Percentiles rank a stretch among this genome's conserved stretches.
These are phyloP conservation scores for Nitzschia sp. DNA, from an alignment of 108 stramenopile species.

Conservation along the genomic window DNA sequence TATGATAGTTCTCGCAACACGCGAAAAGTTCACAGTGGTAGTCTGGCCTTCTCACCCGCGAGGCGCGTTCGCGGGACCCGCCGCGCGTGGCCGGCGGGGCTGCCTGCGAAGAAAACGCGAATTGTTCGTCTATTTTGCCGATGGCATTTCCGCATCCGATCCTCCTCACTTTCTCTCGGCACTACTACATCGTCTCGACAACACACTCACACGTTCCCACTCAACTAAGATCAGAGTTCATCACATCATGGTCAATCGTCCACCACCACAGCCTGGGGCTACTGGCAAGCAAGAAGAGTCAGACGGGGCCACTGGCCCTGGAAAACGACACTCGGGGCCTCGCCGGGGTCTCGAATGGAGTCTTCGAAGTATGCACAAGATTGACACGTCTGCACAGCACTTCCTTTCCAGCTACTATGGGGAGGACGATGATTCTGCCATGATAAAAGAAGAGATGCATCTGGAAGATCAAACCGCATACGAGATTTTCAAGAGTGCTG, in stretches of 20 bases:
- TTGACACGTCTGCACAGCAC: slow-evolving; percentile 22
- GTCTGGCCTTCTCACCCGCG: no score
- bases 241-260: background rate
- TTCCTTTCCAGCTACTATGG: slow-evolving; percentile 19
- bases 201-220: no score
- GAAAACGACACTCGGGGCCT: background rate
- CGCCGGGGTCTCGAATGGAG: slow-evolving; percentile 21
- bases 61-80: no score
- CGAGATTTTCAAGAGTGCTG: slow-evolving; percentile 25
- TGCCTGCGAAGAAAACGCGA: no score
- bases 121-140: no score
- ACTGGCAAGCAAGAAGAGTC: background rate
- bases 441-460: background rate
- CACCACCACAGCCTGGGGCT: background rate
- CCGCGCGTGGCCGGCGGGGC: no score
- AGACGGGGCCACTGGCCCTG: background rate
- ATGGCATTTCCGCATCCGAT: no score
- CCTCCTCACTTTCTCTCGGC: no score
- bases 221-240: no score
- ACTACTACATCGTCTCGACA: no score
- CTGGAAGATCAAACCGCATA: slow-evolving; percentile 25
- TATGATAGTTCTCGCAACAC: no score
- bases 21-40: no score
- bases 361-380: slow-evolving; percentile 14
- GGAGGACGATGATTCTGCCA: background rate